Base-by-base conservation (phyloP, 257 asterid species). In the Solanum bulbocastanum region DNA sequence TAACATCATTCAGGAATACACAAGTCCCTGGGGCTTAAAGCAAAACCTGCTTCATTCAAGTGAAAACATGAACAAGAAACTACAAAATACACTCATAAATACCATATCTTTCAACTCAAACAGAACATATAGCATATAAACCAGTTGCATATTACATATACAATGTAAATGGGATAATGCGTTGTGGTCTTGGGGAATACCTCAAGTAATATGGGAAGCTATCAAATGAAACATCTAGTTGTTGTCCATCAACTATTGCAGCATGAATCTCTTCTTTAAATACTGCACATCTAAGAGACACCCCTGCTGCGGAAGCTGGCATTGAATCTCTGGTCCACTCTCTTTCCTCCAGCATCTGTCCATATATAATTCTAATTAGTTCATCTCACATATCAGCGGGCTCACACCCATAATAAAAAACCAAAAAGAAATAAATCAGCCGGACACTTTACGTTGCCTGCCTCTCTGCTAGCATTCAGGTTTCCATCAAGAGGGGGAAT, bases 141-240 rank as follows among this genome's bases (percentile, higher is more conserved):
- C 83, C 52, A 74, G 27, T 14, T 4, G 32, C 1, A 10, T 74
- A 36, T 6, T 11, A 37, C 13, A 44, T 49, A 82, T 5, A 49
- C 3, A 2, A 10, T 82, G 69, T 46, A 49, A 74, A 82, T 46
- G 27, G 44, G 69, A 82, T 82, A 52, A 52, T 82, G 22, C 8
- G 12, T 32, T 30, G 44, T 82, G 42, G 71, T 82, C 86, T 52
- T 20, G 69, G 69, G 20, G 44, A 22, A 82, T 90, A 96, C 99
- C 98, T 94, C 88, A 96, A 92, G 89, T 96, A 94, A 90, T 95
- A 96, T 30, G 99, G 99, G 89, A 96, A 96, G 89, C 92, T 87
- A 87, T 96, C 99, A 89, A 95, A 96, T 84, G 98, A 90, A 90
- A 96, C 96, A 40, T 95, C 96, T 40, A 93, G 79, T 85, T 91